Evolutionary conservation across 192 early-diverging fungal species (phyloP).

Genomic region (Podochytrium sp.): DNA sequence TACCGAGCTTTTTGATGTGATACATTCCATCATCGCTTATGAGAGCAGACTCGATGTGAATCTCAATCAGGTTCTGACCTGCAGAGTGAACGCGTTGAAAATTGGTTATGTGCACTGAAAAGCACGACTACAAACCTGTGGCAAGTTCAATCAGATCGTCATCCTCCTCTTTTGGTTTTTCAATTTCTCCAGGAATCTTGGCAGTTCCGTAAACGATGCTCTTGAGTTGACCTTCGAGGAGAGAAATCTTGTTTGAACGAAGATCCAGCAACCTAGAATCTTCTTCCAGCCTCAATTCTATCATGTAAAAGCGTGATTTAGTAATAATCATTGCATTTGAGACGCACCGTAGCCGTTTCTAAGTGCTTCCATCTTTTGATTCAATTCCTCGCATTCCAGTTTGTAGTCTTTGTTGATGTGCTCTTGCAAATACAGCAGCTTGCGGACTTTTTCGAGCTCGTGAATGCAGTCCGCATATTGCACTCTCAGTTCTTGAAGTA

Average conservation of each 20-base stretch:
- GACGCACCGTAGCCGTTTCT: conserved; percentile 62
- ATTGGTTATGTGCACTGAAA: background rate
- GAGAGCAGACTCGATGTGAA: conserved; percentile 49
- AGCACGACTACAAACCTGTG: conserved; percentile 30
- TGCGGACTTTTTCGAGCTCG: conserved; percentile 57
- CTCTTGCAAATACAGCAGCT: conserved; percentile 58
- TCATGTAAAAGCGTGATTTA: background rate
- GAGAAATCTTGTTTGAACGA: conserved; percentile 53
- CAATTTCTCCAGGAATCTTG: conserved; percentile 35
- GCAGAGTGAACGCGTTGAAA: background rate
- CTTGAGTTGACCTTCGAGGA: conserved; percentile 56
- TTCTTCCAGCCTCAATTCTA: conserved; percentile 63
- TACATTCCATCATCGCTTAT: conserved; percentile 41
- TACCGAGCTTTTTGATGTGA: conserved; percentile 32
- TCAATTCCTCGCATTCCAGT: conserved; percentile 50
- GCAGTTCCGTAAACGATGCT: conserved; percentile 46
- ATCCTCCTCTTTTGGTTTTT: conserved; percentile 21
- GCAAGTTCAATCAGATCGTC: conserved; percentile 50
- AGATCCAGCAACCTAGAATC: conserved; percentile 53
- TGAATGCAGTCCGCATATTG: conserved; percentile 59
- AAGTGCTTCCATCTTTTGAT: conserved; percentile 47
- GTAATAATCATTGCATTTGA: conserved; percentile 3
- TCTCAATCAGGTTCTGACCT: conserved; percentile 56
- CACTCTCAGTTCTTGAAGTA: conserved; percentile 54
- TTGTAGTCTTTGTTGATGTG: conserved; percentile 63